These are phyloP conservation scores for Cucumis cinereus DNA, from an alignment of 306 rosid genomes.

Conservation along the genomic window DNA sequence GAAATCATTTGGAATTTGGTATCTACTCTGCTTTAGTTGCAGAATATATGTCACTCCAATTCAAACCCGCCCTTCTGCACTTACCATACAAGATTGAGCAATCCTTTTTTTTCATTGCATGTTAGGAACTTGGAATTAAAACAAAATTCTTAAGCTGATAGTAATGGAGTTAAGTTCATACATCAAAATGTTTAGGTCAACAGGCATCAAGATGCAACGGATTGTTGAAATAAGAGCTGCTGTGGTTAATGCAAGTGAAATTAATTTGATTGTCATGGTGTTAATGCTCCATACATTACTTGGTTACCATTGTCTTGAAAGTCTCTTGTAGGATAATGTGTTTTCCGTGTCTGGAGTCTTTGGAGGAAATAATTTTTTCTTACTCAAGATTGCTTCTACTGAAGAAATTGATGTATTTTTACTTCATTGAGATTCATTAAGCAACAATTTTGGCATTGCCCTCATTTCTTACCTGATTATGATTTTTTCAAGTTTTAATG, in stretches of 20 bases:
- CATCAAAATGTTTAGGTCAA: background rate
- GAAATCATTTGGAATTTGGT: background rate
- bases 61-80: slow-evolving; percentile 6
- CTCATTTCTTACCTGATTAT: background rate
- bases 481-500: background rate
- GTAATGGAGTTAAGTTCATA: background rate
- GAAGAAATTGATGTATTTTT: background rate
- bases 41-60: background rate
- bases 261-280: background rate
- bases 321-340: background rate
- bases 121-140: background rate
- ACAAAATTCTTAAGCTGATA: slow-evolving; percentile 1
- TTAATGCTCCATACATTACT: background rate
- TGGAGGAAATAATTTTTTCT: background rate
- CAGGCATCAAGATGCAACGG: background rate
- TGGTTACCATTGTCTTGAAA: background rate
- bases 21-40: background rate
- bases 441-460: background rate
- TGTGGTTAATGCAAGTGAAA: background rate
- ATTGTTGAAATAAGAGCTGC: background rate
- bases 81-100: background rate
- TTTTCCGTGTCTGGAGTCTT: background rate
- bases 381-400: background rate
- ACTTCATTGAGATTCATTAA: background rate
- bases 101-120: background rate